These are phyloP conservation scores for Brassica carinata DNA, from an alignment of 345 rosid species.

Conservation along the genomic window DNA sequence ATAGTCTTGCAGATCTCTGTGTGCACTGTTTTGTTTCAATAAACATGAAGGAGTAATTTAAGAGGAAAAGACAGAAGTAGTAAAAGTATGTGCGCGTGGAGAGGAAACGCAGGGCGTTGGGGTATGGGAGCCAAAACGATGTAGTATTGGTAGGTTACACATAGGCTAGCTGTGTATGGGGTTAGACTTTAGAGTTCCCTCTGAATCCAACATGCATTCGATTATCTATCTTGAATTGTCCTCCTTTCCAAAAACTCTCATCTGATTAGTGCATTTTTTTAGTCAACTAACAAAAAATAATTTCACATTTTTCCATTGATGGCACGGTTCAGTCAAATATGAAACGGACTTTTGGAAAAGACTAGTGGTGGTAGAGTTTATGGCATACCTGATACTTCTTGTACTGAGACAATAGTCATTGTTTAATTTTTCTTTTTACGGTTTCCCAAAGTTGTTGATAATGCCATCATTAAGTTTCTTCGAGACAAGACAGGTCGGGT, in stretches of 20 bases:
- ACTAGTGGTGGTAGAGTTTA: constrained; percentile 22
- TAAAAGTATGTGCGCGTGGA: background rate
- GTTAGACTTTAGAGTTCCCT: constrained; percentile 1
- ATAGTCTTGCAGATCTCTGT: constrained; percentile 11
- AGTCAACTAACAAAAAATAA: constrained; percentile 26
- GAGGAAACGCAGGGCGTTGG: constrained; percentile 14
- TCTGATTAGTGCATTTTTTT: background rate
- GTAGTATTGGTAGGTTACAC: constrained; percentile 23
- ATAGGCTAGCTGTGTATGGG: constrained; percentile 25
- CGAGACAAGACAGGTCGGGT: constrained; percentile 37
- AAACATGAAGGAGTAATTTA: constrained; percentile 2
- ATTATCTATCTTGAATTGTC: background rate
- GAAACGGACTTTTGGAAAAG: constrained; percentile 22
- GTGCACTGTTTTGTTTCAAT: constrained; percentile 4
- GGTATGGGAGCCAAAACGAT: constrained; percentile 31
- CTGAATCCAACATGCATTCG: background rate
- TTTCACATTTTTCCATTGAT: constrained; percentile 11
- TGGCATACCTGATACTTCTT: constrained; percentile 16
- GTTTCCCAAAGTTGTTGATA: constrained; percentile 32
- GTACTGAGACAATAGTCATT: constrained; percentile 10
- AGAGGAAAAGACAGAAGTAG: constrained; percentile 15
- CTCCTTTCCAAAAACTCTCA: constrained; percentile 13
- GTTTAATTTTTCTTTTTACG: background rate
- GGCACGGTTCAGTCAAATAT: constrained; percentile 8
- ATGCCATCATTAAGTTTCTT: constrained; percentile 39